Evolutionary conservation across 2,329 filamentous ascomycete species (phyloP).

Genomic region (Daldinia eschscholtzii): DNA sequence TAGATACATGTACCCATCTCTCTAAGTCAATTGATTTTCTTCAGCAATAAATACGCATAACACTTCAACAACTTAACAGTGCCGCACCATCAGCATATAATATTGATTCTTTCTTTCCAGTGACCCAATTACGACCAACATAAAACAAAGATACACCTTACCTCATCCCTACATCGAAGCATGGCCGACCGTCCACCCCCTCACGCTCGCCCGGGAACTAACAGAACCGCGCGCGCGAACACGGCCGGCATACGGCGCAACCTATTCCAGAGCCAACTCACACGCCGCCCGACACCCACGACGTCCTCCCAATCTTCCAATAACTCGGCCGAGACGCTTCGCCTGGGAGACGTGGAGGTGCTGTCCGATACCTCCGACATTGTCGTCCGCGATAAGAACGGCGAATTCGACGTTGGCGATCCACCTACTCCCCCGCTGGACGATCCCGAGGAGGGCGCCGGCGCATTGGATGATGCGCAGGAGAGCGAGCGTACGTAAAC

Average conservation of each 20-base stretch:
- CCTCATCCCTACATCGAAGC: neutral
- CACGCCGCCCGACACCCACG: slow-evolving; percentile 65
- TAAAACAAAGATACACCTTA: neutral
- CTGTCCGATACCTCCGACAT: slow-evolving; percentile 66
- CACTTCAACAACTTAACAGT: no score
- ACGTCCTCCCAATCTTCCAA: slow-evolving; percentile 50
- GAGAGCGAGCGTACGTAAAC: slow-evolving; percentile 66
- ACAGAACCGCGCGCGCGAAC: slow-evolving; percentile 47
- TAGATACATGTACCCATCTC: no score
- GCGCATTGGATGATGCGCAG: slow-evolving; percentile 67
- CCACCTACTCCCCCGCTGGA: slow-evolving; percentile 66
- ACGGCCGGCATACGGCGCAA: slow-evolving; percentile 62
- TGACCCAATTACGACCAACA: neutral
- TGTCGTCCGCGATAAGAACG: slow-evolving; percentile 72
- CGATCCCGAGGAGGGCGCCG: slow-evolving; percentile 65
- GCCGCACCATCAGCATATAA: slow-evolving; percentile 1
- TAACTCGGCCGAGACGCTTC: slow-evolving; percentile 61
- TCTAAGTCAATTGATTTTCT: slow-evolving; percentile 1
- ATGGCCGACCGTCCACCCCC: slow-evolving; percentile 51
- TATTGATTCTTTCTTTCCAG: slow-evolving; percentile 1
- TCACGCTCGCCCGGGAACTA: slow-evolving; percentile 43
- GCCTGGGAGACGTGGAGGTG: slow-evolving; percentile 61
- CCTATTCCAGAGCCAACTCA: slow-evolving; percentile 71
- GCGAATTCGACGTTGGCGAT: slow-evolving; percentile 71
- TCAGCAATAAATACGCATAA: neutral